Conservation (phyloP, 2,329 filamentous ascomycete species). For the Fusarium austroafricanum region DNA sequence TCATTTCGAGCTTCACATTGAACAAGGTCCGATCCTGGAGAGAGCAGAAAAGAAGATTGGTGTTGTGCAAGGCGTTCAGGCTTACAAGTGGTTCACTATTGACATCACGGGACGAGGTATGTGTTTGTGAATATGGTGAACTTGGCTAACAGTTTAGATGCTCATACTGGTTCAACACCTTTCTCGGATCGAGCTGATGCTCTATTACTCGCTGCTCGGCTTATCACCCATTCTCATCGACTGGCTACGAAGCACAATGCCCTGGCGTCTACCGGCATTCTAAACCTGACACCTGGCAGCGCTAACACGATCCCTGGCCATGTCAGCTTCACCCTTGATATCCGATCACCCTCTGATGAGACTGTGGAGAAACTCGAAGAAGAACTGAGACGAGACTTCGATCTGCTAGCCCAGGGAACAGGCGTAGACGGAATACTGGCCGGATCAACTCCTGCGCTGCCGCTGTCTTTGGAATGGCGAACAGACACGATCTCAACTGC, state of each 20-base stretch:
- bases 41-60: slow-evolving; percentile 31
- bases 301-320: slow-evolving; percentile 76
- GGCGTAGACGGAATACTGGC: slow-evolving; percentile 54
- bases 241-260: slow-evolving; percentile 42
- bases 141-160: slow-evolving; percentile 47
- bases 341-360: slow-evolving; percentile 66
- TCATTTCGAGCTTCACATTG: slow-evolving; percentile 87
- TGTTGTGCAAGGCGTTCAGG: slow-evolving; percentile 40
- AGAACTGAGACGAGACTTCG: slow-evolving; percentile 54
- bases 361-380: slow-evolving; percentile 65
- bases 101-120: slow-evolving; percentile 43
- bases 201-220: slow-evolving; percentile 45
- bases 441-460: slow-evolving; percentile 51
- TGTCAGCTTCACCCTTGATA: slow-evolving; percentile 74
- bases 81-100: slow-evolving; percentile 45
- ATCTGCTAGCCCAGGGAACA: slow-evolving; percentile 60
- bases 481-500: slow-evolving; percentile 70
- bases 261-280: slow-evolving; percentile 47
- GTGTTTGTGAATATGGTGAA: rapidly evolving
- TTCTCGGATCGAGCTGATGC: slow-evolving; percentile 49
- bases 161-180: slow-evolving; percentile 45
- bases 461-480: slow-evolving; percentile 67
- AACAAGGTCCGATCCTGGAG: slow-evolving; percentile 64
- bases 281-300: slow-evolving; percentile 61
- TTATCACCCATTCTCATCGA: slow-evolving; percentile 46